Conservation (phyloP, 2,329 filamentous ascomycete species). For the Zymoseptoria ardabiliae region DNA sequence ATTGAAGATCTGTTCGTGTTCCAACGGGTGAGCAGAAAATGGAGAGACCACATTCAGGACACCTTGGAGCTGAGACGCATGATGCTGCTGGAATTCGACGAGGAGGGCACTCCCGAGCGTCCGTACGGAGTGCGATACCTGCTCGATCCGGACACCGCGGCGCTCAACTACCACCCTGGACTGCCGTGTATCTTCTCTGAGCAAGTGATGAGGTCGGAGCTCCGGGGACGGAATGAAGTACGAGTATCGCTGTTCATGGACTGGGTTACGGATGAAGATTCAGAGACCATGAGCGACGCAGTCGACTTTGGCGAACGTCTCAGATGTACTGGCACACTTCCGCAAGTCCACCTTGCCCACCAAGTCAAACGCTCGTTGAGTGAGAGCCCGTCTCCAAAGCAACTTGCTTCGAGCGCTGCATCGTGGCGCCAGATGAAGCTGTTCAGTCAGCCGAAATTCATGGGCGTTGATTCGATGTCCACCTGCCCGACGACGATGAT, state of each 20-base stretch:
- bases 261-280: no score
- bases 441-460: neutral
- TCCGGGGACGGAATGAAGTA: no score
- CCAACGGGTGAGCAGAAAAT: slow-evolving; percentile 1
- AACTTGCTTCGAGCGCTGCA: neutral
- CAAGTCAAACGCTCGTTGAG: no score
- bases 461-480: no score
- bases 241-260: no score
- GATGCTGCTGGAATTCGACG: slow-evolving; percentile 2
- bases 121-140: neutral
- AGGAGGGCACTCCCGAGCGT: neutral
- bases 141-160: neutral
- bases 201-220: no score
- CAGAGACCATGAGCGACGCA: no score
- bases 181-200: slow-evolving; percentile 2
- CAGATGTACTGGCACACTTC: no score
- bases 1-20: slow-evolving; percentile 4
- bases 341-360: no score
- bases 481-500: no score
- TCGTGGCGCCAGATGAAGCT: slow-evolving; percentile 5
- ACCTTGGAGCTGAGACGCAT: neutral
- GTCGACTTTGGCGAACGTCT: no score
- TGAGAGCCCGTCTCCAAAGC: no score
- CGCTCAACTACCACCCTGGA: neutral
- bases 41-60: neutral